Conservation (phyloP, 2,329 filamentous ascomycete genomes). For the Penicillium palitans region DNA sequence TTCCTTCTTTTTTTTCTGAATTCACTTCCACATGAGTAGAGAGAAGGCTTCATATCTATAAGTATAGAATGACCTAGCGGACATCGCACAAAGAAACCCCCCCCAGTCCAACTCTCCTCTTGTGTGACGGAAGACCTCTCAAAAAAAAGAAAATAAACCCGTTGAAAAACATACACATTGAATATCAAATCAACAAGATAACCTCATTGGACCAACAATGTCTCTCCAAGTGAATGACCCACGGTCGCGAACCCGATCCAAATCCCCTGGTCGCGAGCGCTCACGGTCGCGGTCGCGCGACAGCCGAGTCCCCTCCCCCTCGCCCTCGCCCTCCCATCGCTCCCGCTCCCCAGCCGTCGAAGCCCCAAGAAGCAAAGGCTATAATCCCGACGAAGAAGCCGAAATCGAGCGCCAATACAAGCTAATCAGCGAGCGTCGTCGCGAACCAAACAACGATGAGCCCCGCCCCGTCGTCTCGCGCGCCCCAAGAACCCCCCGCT, state of each 20-base stretch:
- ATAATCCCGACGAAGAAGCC: slow-evolving; percentile 21
- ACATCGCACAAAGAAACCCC: background rate
- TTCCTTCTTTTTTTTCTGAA: background rate
- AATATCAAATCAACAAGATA: background rate
- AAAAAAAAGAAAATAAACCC: background rate
- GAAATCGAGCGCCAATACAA: slow-evolving; percentile 28
- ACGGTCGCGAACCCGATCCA: slow-evolving; percentile 48
- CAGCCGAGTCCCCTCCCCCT: slow-evolving; percentile 35
- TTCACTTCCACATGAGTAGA: background rate
- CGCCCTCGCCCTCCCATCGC: slow-evolving; percentile 25
- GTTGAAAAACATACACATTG: background rate
- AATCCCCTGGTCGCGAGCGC: slow-evolving; percentile 47
- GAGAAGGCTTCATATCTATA: background rate
- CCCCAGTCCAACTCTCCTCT: background rate
- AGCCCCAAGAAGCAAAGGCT: slow-evolving; percentile 12
- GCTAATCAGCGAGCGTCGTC: slow-evolving; percentile 16
- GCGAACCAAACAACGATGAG: slow-evolving; percentile 2
- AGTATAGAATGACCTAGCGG: background rate
- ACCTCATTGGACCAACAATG: slow-evolving; percentile 24
- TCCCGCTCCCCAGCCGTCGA: slow-evolving; percentile 28
- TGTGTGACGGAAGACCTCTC: background rate
- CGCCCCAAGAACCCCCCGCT: slow-evolving; percentile 23
- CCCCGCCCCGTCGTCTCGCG: slow-evolving; percentile 9
- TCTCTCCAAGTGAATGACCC: slow-evolving; percentile 44
- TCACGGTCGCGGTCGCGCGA: slow-evolving; percentile 49